A percentile compares a stretch with the other conserved stretches of the same genome.
These are phyloP conservation scores for Acacia concinna DNA, from an alignment of 331 rosid species.

Conservation along the genomic window DNA sequence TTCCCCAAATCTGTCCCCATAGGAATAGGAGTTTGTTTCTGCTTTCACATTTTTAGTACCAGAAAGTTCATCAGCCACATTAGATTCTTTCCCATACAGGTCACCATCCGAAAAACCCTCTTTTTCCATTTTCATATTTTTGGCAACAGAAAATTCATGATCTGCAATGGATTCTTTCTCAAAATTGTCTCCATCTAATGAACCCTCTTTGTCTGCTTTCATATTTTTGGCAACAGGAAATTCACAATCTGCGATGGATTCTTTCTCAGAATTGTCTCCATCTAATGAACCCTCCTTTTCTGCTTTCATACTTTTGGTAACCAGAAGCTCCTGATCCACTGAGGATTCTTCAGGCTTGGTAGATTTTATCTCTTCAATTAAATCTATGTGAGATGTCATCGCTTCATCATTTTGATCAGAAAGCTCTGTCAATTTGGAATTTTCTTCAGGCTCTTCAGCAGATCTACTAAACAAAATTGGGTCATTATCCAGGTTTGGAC, in stretches of 20 bases:
- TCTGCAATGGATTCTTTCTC: conserved; percentile 39
- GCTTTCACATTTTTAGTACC: conserved; percentile 29
- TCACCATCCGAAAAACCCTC: conserved; percentile 40
- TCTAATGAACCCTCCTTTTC: conserved; percentile 44
- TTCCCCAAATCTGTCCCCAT: conserved; percentile 35
- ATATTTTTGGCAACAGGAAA: conserved; percentile 34
- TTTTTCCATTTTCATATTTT: conserved; percentile 36
- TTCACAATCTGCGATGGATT: conserved; percentile 38
- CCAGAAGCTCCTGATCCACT: conserved; percentile 35
- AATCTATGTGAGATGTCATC: conserved; percentile 39
- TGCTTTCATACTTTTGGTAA: conserved; percentile 31
- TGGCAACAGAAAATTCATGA: conserved; percentile 35
- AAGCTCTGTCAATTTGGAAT: conserved; percentile 36
- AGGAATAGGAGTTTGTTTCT: conserved; percentile 42
- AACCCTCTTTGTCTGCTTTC: conserved; percentile 40
- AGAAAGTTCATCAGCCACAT: conserved; percentile 37
- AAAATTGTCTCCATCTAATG: conserved; percentile 34
- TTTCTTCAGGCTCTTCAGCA: conserved; percentile 43
- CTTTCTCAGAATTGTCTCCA: conserved; percentile 37
- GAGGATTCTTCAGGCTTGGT: conserved; percentile 43
- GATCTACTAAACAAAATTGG: conserved; percentile 31
- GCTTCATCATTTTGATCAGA: conserved; percentile 46
- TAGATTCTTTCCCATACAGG: conserved; percentile 37
- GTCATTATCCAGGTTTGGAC: conserved; percentile 37
- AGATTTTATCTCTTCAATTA: conserved; percentile 36